These are phyloP conservation scores for Trichosporon sp. DNA, from an alignment of 1,284 basidiomycete genomes.

Conservation along the genomic window DNA sequence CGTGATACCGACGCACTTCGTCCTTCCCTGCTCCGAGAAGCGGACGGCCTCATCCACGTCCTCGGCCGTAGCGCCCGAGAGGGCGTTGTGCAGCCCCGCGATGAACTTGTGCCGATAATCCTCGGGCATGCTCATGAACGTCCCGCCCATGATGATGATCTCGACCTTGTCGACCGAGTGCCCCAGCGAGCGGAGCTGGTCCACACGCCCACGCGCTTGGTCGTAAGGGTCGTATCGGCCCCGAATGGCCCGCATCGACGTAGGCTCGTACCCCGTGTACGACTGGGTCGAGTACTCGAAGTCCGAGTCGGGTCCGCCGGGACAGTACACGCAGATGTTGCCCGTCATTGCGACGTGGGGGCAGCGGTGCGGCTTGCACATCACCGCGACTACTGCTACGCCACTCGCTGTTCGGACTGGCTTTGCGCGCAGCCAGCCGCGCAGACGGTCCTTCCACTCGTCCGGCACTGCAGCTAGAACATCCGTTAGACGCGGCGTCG, in stretches of 20 bases:
- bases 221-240: conserved; percentile 99
- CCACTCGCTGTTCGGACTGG: conserved; percentile 97
- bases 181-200: conserved; percentile 88
- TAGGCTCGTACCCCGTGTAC: conserved; percentile 95
- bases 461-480: conserved; percentile 98
- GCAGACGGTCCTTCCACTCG: conserved; percentile 84
- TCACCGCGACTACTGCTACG: conserved; percentile 96
- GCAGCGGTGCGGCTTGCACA: conserved; percentile 99
- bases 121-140: conserved; percentile 99
- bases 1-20: conserved; percentile 98
- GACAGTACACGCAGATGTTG: conserved; percentile 99
- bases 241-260: conserved; percentile 97
- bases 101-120: conserved; percentile 91
- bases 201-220: conserved; percentile 88
- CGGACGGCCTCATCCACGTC: conserved; percentile 98
- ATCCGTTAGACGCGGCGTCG: conserved; percentile 89
- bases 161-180: conserved; percentile 99
- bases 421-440: conserved; percentile 87
- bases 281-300: conserved; percentile 99
- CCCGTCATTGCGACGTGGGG: conserved; percentile 99
- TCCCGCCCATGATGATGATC: conserved; percentile 99
- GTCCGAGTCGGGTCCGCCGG: conserved; percentile 97
- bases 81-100: conserved; percentile 92
- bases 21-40: conserved; percentile 93
- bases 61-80: conserved; percentile 87